phyloP scores from a whole-genome alignment of 495 filamentous ascomycete species.

The Xylaria nigripes region DNA sequence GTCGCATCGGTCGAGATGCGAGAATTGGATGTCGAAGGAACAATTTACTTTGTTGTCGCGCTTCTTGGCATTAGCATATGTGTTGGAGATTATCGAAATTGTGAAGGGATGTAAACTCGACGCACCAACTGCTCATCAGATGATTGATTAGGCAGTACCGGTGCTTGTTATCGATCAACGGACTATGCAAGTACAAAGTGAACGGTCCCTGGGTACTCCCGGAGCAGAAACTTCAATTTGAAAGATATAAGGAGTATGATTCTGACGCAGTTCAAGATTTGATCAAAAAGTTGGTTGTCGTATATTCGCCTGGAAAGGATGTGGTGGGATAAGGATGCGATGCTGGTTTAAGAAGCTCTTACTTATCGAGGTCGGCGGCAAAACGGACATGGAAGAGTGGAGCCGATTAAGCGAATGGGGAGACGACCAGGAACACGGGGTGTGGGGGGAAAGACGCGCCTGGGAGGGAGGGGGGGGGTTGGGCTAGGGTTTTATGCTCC shows the following conservation, averaged over 20 bases:
- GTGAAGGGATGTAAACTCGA: background rate
- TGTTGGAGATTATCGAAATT: background rate
- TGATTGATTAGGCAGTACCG: background rate
- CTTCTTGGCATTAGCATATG: background rate
- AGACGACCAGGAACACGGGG: slow-evolving; percentile 11
- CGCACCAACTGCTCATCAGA: background rate
- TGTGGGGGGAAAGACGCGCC: slow-evolving; percentile 18
- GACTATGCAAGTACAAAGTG: no score
- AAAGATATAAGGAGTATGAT: no score
- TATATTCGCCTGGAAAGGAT: no score
- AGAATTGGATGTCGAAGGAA: background rate
- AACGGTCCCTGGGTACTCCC: no score
- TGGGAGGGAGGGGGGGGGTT: slow-evolving; percentile 16
- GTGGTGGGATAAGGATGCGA: no score
- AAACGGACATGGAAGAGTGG: background rate
- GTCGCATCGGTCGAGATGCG: background rate
- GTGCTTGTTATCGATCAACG: no score
- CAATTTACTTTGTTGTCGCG: background rate
- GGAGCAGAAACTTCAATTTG: no score
- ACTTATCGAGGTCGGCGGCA: background rate
- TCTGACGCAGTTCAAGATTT: no score
- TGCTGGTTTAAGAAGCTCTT: no score
- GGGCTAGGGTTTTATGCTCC: background rate
- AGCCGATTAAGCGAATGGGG: slow-evolving; percentile 12
- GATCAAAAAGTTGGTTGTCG: no score